phyloP scores from a whole-genome alignment of 1,284 basidiomycete species.

The Melampsora occidentalis region DNA sequence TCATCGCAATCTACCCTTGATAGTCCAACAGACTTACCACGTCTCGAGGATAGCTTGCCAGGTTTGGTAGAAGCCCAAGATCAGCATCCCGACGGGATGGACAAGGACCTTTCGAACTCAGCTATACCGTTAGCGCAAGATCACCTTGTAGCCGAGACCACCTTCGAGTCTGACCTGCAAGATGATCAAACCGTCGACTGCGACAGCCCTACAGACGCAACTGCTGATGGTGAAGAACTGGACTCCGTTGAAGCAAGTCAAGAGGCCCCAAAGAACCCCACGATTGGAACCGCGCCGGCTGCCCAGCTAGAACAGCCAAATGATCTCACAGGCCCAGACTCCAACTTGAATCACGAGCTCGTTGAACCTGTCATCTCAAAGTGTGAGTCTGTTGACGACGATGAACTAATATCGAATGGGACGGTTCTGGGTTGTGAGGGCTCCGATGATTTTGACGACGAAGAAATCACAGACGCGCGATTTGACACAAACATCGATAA shows the following conservation, averaged over 20 bases:
- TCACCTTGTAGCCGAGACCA: too few relatives aligned
- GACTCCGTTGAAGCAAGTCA: background rate
- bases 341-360: too few relatives aligned
- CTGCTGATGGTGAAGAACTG: constrained; percentile 11
- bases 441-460: background rate
- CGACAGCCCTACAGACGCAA: background rate
- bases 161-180: background rate
- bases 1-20: too few relatives aligned
- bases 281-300: background rate
- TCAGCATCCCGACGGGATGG: too few relatives aligned
- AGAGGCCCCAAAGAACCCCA: background rate
- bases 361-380: too few relatives aligned
- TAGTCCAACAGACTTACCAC: too few relatives aligned
- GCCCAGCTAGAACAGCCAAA: background rate
- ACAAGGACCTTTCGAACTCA: too few relatives aligned
- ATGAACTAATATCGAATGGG: background rate
- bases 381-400: background rate
- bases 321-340: background rate
- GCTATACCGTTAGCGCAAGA: too few relatives aligned
- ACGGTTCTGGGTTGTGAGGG: background rate
- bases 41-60: too few relatives aligned
- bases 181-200: background rate
- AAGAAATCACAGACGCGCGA: constrained; percentile 1
- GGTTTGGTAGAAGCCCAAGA: too few relatives aligned
- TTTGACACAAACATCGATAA: background rate